Conservation (phyloP, 345 rosid genomes). For the Eucalyptus globulus region DNA sequence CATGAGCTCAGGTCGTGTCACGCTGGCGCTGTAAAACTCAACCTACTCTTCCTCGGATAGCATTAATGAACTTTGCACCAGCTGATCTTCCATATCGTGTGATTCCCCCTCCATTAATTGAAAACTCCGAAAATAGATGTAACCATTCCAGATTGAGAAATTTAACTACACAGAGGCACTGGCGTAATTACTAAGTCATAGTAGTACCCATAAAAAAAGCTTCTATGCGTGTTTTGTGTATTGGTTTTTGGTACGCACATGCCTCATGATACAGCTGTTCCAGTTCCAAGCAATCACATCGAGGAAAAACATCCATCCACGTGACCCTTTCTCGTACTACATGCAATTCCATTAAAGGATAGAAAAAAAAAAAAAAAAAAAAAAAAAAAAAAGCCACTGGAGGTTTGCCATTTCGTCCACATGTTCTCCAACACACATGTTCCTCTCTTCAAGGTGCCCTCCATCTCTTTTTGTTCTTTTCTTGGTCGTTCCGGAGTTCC, state of each 20-base stretch:
- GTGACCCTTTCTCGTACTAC: background rate
- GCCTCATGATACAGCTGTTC: background rate
- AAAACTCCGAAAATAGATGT: background rate
- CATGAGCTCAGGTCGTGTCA: background rate
- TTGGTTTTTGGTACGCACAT: background rate
- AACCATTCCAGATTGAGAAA: background rate
- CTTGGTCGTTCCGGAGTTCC: background rate
- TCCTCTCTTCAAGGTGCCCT: background rate
- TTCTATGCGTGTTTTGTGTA: background rate
- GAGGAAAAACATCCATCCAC: background rate
- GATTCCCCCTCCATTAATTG: background rate
- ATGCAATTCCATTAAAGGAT: background rate
- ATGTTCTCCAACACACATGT: background rate
- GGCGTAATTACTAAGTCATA: background rate
- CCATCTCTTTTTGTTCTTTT: background rate
- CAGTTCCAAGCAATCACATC: background rate
- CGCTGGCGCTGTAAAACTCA: background rate
- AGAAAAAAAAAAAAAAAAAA: background rate
- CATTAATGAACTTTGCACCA: background rate
- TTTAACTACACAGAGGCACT: background rate
- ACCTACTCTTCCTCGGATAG: background rate
- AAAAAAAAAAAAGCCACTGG: background rate
- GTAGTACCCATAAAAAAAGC: background rate
- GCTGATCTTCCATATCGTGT: background rate
- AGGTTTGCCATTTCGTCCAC: background rate